These are phyloP conservation scores for Ambrosia hybrid DNA, from an alignment of 140 eudicot species.

Conservation along the genomic window DNA sequence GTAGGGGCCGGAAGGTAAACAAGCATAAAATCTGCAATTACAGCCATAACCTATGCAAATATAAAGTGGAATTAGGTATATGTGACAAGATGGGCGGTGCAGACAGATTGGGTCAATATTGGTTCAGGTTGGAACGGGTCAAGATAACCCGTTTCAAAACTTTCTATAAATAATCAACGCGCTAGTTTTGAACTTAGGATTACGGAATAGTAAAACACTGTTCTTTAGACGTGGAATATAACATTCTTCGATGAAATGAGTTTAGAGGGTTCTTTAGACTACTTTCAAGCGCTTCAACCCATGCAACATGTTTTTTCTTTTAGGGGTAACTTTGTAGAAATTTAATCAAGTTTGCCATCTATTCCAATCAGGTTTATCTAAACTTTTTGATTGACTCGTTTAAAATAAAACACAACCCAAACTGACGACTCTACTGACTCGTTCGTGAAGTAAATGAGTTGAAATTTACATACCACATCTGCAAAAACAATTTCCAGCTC, in stretches of 20 bases:
- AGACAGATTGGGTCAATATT: background rate
- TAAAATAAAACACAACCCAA: background rate
- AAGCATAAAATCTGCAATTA: constrained; percentile 98
- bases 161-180: no score
- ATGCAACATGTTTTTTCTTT: no score
- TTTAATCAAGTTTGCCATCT: background rate
- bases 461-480: constrained; percentile 72
- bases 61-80: background rate
- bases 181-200: no score
- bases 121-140: background rate
- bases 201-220: no score
- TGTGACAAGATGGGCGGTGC: no score
- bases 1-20: constrained; percentile 98
- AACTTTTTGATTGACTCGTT: background rate
- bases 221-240: no score
- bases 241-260: no score
- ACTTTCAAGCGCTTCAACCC: no score
- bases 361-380: background rate
- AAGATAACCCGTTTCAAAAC: background rate
- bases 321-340: no score
- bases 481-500: constrained; percentile 96
- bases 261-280: no score
- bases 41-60: constrained; percentile 79
- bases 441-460: background rate
- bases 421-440: background rate